Percentiles rank a stretch among this genome's conserved stretches.
Conservation (phyloP, 306 rosid species). For the Quercus robur region DNA sequence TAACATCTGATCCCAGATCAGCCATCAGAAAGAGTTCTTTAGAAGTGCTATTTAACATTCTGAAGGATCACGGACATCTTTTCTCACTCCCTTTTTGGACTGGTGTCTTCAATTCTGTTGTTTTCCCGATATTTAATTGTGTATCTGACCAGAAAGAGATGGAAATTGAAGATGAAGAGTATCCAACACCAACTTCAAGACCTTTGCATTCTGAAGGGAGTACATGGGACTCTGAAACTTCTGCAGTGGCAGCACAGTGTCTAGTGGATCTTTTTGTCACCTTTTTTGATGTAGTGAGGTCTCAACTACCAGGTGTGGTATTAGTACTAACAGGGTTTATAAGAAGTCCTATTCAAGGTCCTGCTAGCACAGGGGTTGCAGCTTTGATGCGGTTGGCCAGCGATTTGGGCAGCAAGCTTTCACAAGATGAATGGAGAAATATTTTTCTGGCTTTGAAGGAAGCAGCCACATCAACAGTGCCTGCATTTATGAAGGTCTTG, state of each 20-base stretch:
- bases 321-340: constrained; percentile 66
- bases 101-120: constrained; percentile 62
- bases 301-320: constrained; percentile 80
- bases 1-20: constrained; percentile 87
- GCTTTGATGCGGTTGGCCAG: constrained; percentile 73
- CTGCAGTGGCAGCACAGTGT: constrained; percentile 77
- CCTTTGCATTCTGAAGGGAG: constrained; percentile 55
- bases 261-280: constrained; percentile 72
- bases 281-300: constrained; percentile 64
- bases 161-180: constrained; percentile 29
- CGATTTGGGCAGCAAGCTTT: constrained; percentile 68
- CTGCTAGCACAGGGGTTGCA: constrained; percentile 87
- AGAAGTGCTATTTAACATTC: constrained; percentile 94
- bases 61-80: constrained; percentile 95
- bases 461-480: constrained; percentile 68
- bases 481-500: constrained; percentile 78
- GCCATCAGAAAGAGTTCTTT: constrained; percentile 95
- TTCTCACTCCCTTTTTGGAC: constrained; percentile 80
- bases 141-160: constrained; percentile 48
- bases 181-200: constrained; percentile 32
- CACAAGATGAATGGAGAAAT: constrained; percentile 77
- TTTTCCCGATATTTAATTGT: constrained; percentile 68
- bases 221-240: constrained; percentile 90
- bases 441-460: constrained; percentile 78
- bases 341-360: constrained; percentile 87